phyloP scores from a whole-genome alignment of 2,329 filamentous ascomycete genomes.

The Talaromyces piceae region DNA sequence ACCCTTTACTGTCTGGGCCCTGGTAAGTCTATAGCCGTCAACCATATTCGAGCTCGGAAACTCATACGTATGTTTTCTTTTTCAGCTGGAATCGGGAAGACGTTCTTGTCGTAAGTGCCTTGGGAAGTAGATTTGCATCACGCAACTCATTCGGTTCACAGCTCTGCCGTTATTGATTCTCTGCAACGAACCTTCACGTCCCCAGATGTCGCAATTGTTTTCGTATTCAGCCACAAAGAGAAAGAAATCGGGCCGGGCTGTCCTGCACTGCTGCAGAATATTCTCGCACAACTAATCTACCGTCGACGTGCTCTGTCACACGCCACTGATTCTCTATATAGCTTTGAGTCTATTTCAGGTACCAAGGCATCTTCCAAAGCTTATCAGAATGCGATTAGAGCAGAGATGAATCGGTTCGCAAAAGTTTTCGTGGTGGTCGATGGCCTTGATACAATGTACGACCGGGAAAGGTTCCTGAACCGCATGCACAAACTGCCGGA shows the following conservation, averaged over 20 bases:
- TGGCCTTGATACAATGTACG: constrained; percentile 21
- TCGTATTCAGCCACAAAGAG: constrained; percentile 23
- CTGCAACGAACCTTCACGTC: constrained; percentile 23
- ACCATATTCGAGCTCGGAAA: neutral
- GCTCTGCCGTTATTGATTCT: constrained; percentile 21
- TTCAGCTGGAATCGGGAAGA: constrained; percentile 25
- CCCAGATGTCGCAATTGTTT: constrained; percentile 22
- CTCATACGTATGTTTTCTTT: neutral
- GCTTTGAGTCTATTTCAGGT: constrained; percentile 16
- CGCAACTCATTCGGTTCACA: neutral
- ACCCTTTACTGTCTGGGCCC: constrained; percentile 23
- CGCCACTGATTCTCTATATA: constrained; percentile 18
- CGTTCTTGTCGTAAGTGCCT: constrained; percentile 23
- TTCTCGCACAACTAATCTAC: constrained; percentile 25
- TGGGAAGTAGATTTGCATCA: neutral
- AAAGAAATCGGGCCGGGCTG: constrained; percentile 16
- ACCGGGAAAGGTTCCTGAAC: constrained; percentile 23
- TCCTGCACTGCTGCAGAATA: constrained; percentile 17
- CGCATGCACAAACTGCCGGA: constrained; percentile 26
- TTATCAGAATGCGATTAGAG: constrained; percentile 25
- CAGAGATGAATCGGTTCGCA: constrained; percentile 24
- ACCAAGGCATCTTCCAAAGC: constrained; percentile 21
- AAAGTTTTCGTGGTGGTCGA: constrained; percentile 24
- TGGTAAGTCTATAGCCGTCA: constrained; percentile 13
- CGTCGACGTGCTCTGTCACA: constrained; percentile 20